These are phyloP conservation scores for Aureobasidium sp. DNA, from an alignment of 2,329 filamentous ascomycete genomes.

Conservation along the genomic window DNA sequence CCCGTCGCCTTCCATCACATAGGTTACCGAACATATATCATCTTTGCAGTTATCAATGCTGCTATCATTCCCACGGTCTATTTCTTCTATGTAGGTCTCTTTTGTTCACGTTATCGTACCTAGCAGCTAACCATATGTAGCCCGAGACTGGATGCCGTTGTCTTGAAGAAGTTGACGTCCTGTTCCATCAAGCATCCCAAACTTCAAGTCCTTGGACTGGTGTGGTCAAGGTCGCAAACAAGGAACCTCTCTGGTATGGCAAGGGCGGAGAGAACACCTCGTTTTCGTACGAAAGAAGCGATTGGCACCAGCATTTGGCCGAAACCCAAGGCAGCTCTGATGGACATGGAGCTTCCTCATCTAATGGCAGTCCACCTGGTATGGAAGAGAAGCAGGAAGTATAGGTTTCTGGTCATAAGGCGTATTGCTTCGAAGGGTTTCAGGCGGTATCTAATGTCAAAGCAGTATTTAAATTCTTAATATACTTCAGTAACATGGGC, in stretches of 20 bases:
- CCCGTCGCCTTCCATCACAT: slow-evolving; percentile 23
- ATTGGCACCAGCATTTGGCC: slow-evolving; percentile 27
- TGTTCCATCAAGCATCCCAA: slow-evolving; percentile 44
- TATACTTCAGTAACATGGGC: too few relatives aligned
- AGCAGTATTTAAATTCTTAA: neutral
- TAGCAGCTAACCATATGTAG: slow-evolving; percentile 25
- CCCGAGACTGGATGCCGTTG: slow-evolving; percentile 50
- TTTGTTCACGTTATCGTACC: too few relatives aligned
- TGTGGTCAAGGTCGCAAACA: slow-evolving; percentile 43
- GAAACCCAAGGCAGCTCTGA: neutral
- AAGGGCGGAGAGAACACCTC: slow-evolving; percentile 48
- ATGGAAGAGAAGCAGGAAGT: slow-evolving; percentile 13
- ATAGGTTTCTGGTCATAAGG: neutral
- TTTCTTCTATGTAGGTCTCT: neutral
- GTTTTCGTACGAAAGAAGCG: slow-evolving; percentile 36
- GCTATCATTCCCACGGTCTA: neutral
- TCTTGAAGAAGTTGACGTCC: slow-evolving; percentile 63
- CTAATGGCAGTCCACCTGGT: neutral
- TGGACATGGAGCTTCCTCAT: neutral
- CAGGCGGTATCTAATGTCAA: neutral
- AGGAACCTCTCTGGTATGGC: slow-evolving; percentile 50
- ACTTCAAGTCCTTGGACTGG: slow-evolving; percentile 45
- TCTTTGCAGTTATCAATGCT: slow-evolving; percentile 32
- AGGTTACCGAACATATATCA: slow-evolving; percentile 31
- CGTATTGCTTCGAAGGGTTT: neutral